Evolutionary conservation across 2,329 filamentous ascomycete genomes (phyloP).

Genomic region (Fusarium tuaranense): DNA sequence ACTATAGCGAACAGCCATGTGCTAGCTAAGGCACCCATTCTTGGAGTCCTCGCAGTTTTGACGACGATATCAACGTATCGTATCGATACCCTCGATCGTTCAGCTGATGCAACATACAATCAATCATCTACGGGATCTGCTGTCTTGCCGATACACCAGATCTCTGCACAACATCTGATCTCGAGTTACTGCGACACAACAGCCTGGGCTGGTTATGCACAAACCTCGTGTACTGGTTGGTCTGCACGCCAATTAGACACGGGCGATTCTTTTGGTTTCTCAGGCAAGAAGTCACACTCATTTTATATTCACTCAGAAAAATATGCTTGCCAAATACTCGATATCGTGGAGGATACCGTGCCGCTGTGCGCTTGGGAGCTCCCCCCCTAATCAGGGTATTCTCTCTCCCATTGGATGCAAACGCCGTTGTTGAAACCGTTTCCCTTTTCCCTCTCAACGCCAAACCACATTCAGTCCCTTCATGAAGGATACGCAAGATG

Average conservation of each 20-base stretch:
- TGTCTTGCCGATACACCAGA: slow-evolving; percentile 7
- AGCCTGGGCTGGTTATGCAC: neutral
- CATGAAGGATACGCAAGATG: slow-evolving; percentile 41
- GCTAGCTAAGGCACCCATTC: neutral
- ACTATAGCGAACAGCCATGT: neutral
- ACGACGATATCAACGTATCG: neutral
- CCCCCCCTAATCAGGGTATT: slow-evolving; percentile 42
- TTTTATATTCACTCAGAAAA: slow-evolving; percentile 42
- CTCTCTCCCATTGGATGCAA: slow-evolving; percentile 51
- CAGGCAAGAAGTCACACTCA: slow-evolving; percentile 41
- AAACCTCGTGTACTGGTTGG: slow-evolving; percentile 7
- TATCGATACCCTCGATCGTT: slow-evolving; percentile 6
- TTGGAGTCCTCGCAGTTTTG: slow-evolving; percentile 4
- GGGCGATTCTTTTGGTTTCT: slow-evolving; percentile 34
- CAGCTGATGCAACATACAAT: slow-evolving; percentile 5
- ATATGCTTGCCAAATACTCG: slow-evolving; percentile 46
- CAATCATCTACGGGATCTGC: slow-evolving; percentile 8
- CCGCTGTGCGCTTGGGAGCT: slow-evolving; percentile 50
- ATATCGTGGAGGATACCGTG: slow-evolving; percentile 59
- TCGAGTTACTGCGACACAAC: slow-evolving; percentile 15
- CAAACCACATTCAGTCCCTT: slow-evolving; percentile 47
- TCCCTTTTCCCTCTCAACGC: slow-evolving; percentile 58
- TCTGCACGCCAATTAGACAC: slow-evolving; percentile 16
- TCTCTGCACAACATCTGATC: slow-evolving; percentile 21
- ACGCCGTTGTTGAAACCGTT: slow-evolving; percentile 68